Evolutionary conservation across 1,284 basidiomycete species (phyloP), one percentile per base, ranked within the genome.

Genomic region (Leccinum griseonigrum): DNA sequence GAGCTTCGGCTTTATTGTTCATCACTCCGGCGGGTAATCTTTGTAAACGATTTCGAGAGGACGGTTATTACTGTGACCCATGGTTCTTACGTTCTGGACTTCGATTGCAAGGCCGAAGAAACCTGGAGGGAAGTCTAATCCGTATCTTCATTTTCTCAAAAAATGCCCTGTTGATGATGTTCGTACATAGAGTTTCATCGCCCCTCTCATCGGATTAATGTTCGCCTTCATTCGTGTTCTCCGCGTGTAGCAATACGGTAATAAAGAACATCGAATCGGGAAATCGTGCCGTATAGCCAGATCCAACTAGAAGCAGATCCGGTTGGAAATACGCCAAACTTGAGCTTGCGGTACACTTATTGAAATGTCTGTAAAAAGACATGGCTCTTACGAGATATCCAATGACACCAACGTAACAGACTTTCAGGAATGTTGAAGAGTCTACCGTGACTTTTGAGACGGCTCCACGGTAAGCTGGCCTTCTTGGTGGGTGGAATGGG

Each of bases 1-100:
- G 87, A 88, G 71, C 70, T 88, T 54, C 79, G 82, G 32, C 70
- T 88, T 13, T 88, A 88, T 66, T 83, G 80, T 63, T 80, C 82
- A 3, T 77, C 78, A 3, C 73, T 88, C 28, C 66, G 66, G 10
- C 77, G 77, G 29, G 78, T 86, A 7, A 75, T 87, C 26, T 88
- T 86, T 66, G 84, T 88, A 51, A 77, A 81, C 59, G 81, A 88
- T 28, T 84, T 85, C 67, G 84, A 87, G 63, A 77, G 86, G 63
- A 82, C 78, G 18, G 78, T 83, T 34, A 73, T 87, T 53, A 74
- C 75, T 31, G 75, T 75, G 28, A 72, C 78, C 18, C 73, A 77
- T 60, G 82, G 81, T 11, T 60, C 76, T 18, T 83, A 77, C 63
- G 68, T 71, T 32, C 66, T 81, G 57, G 80, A 85, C 53, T 63